Conservation (phyloP, 306 rosid genomes). For the Acacia melanoxylon region DNA sequence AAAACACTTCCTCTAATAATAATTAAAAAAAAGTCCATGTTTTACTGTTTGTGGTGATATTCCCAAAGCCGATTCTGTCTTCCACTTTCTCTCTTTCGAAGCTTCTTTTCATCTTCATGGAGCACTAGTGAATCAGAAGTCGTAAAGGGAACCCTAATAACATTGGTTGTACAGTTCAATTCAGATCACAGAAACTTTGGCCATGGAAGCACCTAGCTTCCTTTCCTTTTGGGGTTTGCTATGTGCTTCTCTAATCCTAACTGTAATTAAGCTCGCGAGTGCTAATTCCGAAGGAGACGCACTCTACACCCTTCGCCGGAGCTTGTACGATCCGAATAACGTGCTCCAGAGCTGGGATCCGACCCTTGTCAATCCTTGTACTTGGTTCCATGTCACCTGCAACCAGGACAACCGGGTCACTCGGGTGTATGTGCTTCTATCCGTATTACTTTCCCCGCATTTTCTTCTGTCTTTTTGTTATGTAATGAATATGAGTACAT, state of each 20-base stretch:
- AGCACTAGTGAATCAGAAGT: not conserved
- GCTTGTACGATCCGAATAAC: slow-evolving; percentile 81
- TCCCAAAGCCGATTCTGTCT: not conserved
- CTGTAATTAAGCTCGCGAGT: slow-evolving; percentile 27
- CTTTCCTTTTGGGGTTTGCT: slow-evolving; percentile 24
- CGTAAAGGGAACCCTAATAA: slow-evolving; percentile 34
- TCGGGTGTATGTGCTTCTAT: slow-evolving; percentile 60
- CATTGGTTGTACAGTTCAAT: slow-evolving; percentile 15
- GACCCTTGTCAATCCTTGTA: slow-evolving; percentile 90
- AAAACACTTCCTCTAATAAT: not conserved
- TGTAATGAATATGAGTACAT: not conserved
- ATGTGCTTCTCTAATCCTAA: slow-evolving; percentile 37
- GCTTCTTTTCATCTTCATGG: not conserved
- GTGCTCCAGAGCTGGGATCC: slow-evolving; percentile 98
- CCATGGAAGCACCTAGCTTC: slow-evolving; percentile 38
- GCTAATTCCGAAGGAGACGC: slow-evolving; percentile 93
- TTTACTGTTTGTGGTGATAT: not conserved
- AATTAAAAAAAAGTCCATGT: not conserved
- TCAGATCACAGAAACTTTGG: slow-evolving; percentile 34
- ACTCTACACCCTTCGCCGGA: slow-evolving; percentile 68
- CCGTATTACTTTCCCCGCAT: not conserved
- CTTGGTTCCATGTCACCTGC: slow-evolving; percentile 97
- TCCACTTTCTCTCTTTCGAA: not conserved
- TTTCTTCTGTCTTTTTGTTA: not conserved
- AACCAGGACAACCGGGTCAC: slow-evolving; percentile 86